Conservation (phyloP, 345 rosid genomes). For the Eucalyptus globulus region DNA sequence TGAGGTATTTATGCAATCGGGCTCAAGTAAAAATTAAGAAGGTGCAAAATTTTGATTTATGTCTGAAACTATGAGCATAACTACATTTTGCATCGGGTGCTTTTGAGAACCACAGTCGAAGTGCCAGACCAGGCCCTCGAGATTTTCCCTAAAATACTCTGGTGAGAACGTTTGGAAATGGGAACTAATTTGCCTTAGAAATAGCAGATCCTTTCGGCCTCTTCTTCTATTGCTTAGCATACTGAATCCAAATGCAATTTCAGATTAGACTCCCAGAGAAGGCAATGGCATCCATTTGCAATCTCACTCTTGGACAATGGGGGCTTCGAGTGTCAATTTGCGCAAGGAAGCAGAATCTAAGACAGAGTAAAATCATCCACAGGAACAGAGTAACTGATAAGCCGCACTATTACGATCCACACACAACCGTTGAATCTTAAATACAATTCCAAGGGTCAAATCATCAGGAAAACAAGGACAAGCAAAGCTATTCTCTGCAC, state of each 20-base stretch:
- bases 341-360: not conserved
- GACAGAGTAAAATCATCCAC: not conserved
- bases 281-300: not conserved
- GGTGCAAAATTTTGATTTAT: not conserved
- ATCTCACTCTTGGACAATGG: not conserved
- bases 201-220: not conserved
- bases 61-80: not conserved
- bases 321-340: not conserved
- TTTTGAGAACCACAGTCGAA: not conserved
- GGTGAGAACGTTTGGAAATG: not conserved
- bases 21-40: not conserved
- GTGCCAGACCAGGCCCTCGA: not conserved
- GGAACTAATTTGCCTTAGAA: not conserved
- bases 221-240: not conserved
- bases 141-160: not conserved
- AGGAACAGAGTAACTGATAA: not conserved
- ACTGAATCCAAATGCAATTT: not conserved
- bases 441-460: not conserved
- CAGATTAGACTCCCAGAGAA: not conserved
- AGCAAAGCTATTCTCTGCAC: not conserved
- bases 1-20: not conserved
- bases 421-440: not conserved
- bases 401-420: not conserved
- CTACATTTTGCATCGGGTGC: not conserved
- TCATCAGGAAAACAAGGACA: not conserved